A percentile compares a stretch with the other conserved stretches of the same genome.
Evolutionary conservation across 1,284 basidiomycete genomes (phyloP).

Genomic region (Stygiomarasmius scandens): DNA sequence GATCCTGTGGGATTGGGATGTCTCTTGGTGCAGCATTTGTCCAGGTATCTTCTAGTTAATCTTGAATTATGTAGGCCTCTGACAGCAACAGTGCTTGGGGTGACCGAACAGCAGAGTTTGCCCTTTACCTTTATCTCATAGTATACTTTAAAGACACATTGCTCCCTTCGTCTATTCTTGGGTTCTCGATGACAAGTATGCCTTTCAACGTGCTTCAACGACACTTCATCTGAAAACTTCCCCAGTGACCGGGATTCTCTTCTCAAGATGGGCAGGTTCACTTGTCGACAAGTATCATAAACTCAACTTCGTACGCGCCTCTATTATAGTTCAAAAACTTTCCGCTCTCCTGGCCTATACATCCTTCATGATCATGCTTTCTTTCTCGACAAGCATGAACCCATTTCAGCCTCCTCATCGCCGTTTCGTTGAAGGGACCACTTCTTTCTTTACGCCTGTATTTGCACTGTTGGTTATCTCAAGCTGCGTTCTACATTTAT

Average conservation of each 20-base stretch:
- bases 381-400: constrained; percentile 17
- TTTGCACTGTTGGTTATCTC: constrained; percentile 43
- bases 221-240: background rate
- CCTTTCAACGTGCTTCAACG: background rate
- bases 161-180: constrained; percentile 52
- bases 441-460: background rate
- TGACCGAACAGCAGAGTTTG: constrained; percentile 46
- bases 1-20: constrained; percentile 6
- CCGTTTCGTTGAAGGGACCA: background rate
- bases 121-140: constrained; percentile 50
- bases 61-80: background rate
- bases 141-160: constrained; percentile 50
- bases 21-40: constrained; percentile 11
- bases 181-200: constrained; percentile 27
- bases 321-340: constrained; percentile 48
- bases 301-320: constrained; percentile 41
- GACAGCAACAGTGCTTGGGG: constrained; percentile 42
- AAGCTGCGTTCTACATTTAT: constrained; percentile 44
- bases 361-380: constrained; percentile 36
- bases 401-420: background rate
- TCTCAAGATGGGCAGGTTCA: constrained; percentile 45
- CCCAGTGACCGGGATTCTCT: constrained; percentile 29
- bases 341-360: constrained; percentile 41
- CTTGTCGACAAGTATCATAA: constrained; percentile 46
- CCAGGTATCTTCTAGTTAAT: background rate